phyloP scores from a whole-genome alignment of 1,284 basidiomycete genomes.

The Rhodotorula mucilaginosa region DNA sequence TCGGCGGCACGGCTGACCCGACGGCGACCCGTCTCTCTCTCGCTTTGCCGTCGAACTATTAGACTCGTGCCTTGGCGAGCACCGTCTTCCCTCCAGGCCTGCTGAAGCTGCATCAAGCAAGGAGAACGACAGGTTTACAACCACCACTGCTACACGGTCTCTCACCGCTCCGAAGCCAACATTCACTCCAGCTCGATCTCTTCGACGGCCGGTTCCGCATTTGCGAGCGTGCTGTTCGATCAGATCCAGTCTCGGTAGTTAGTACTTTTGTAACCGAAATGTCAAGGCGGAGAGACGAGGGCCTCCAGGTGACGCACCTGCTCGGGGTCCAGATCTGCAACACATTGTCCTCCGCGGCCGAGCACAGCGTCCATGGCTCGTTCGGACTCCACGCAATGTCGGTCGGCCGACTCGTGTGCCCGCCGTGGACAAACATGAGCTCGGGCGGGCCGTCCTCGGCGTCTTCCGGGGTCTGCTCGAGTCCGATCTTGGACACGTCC shows the following conservation, averaged over 20 bases:
- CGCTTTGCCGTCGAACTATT: too few species aligned
- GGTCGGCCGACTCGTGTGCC: constrained; percentile 38
- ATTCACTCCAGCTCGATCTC: constrained; percentile 66
- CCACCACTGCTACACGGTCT: neutral
- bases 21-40: too few species aligned
- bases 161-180: neutral
- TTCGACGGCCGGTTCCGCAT: constrained; percentile 67
- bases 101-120: neutral
- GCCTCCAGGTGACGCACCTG: neutral
- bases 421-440: constrained; percentile 83
- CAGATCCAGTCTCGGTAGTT: too few species aligned
- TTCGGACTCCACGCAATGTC: constrained; percentile 54
- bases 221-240: constrained; percentile 59
- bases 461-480: constrained; percentile 95
- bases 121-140: neutral
- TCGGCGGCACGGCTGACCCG: too few species aligned
- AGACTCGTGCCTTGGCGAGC: neutral
- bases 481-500: constrained; percentile 89
- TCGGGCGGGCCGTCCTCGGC: constrained; percentile 95
- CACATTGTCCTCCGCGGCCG: constrained; percentile 79
- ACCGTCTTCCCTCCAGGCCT: neutral
- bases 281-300: too few species aligned
- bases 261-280: too few species aligned
- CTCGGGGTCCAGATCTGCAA: constrained; percentile 86
- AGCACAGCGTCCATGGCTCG: constrained; percentile 68